These are phyloP conservation scores for Imleria badia DNA, from an alignment of 768 basidiomycete species.

Conservation along the genomic window DNA sequence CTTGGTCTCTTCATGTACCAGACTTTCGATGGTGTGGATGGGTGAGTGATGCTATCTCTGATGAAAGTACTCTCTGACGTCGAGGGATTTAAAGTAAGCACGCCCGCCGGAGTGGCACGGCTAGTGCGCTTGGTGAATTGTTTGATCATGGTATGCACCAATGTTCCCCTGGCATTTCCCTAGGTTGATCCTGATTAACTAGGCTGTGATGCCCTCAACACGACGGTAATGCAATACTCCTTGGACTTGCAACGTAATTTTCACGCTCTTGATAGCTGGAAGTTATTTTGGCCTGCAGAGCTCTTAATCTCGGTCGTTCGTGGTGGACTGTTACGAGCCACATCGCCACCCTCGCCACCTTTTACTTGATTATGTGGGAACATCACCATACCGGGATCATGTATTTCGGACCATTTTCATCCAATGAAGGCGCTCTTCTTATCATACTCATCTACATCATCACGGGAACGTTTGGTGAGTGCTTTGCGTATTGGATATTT, in stretches of 20 bases:
- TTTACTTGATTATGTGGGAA: conserved; percentile 79
- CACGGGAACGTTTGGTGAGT: conserved; percentile 71
- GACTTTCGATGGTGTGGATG: conserved; percentile 85
- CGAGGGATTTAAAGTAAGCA: conserved; percentile 65
- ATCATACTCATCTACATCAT: conserved; percentile 75
- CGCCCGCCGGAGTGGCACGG: conserved; percentile 93
- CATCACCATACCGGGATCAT: conserved; percentile 91
- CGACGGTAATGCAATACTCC: conserved; percentile 56
- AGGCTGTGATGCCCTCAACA: conserved; percentile 95
- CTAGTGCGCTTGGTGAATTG: conserved; percentile 96
- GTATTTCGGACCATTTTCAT: conserved; percentile 90
- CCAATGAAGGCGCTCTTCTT: conserved; percentile 94
- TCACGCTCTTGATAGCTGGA: conserved; percentile 61
- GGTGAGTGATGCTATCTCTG: conserved; percentile 43
- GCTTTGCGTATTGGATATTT: background rate
- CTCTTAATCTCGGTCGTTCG: conserved; percentile 87
- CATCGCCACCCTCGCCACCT: conserved; percentile 66
- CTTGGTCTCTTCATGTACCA: conserved; percentile 91
- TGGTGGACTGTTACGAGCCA: conserved; percentile 99
- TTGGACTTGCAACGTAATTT: background rate
- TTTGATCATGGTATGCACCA: conserved; percentile 84
- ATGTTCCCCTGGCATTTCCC: background rate
- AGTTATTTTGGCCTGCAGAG: conserved; percentile 76
- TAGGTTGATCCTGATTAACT: background rate
- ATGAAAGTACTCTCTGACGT: conserved; percentile 3